Evolutionary conservation across 805 yeast genomes (phyloP).

Genomic region (Scheffersomyces stipitis): DNA sequence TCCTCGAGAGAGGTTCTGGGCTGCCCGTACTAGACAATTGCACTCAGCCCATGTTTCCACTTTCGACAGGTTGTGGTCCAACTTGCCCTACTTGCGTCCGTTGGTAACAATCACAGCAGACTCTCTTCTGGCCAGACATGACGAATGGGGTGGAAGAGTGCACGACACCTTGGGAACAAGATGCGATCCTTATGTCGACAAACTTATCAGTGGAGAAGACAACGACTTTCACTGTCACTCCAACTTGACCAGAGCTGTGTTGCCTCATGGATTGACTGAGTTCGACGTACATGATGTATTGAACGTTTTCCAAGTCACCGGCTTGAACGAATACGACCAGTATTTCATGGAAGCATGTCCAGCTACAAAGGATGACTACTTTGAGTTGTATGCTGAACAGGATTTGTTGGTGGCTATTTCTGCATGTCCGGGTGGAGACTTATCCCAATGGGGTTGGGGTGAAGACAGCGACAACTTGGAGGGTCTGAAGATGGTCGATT

Average conservation of each 20-base stretch:
- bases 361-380: slow-evolving; percentile 56
- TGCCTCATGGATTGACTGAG: slow-evolving; percentile 62
- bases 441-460: slow-evolving; percentile 72
- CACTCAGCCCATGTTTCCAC: slow-evolving; percentile 63
- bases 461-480: slow-evolving; percentile 48
- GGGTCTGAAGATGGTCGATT: slow-evolving; percentile 53
- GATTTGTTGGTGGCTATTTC: slow-evolving; percentile 63
- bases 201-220: slow-evolving; percentile 61
- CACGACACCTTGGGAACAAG: slow-evolving; percentile 69
- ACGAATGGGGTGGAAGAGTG: slow-evolving; percentile 64
- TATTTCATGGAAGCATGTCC: slow-evolving; percentile 74
- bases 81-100: slow-evolving; percentile 64
- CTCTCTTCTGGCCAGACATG: slow-evolving; percentile 53
- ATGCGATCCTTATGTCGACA: slow-evolving; percentile 70
- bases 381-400: slow-evolving; percentile 66
- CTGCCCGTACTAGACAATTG: slow-evolving; percentile 64
- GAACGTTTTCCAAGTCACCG: slow-evolving; percentile 70
- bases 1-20: slow-evolving; percentile 68
- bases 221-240: slow-evolving; percentile 69
- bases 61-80: slow-evolving; percentile 65
- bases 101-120: slow-evolving; percentile 64
- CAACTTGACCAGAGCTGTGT: slow-evolving; percentile 57
- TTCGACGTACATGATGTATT: slow-evolving; percentile 68
- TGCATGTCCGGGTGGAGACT: slow-evolving; percentile 72
- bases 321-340: slow-evolving; percentile 62